Conservation (phyloP, 1,284 basidiomycete genomes). For the Mixia osmundae region DNA sequence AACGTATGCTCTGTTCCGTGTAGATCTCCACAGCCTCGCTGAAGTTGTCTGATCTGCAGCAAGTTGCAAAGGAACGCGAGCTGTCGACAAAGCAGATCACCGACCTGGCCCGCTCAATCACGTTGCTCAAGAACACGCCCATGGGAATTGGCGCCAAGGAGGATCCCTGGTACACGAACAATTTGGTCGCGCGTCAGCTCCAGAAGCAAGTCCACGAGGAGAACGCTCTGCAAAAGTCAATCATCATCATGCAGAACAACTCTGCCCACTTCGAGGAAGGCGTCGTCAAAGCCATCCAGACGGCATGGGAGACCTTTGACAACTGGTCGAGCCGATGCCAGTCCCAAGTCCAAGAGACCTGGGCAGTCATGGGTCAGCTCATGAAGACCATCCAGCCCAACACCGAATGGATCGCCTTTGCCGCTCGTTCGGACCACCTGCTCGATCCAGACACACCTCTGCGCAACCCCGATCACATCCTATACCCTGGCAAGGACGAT, state of each 20-base stretch:
- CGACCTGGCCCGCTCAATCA: slow-evolving; percentile 67
- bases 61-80: slow-evolving; percentile 83
- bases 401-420: slow-evolving; percentile 90
- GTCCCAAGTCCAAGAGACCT: slow-evolving; percentile 48
- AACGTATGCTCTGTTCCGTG: slow-evolving; percentile 23
- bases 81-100: slow-evolving; percentile 65
- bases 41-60: slow-evolving; percentile 13
- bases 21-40: background rate
- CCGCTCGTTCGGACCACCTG: slow-evolving; percentile 79
- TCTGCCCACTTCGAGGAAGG: slow-evolving; percentile 93
- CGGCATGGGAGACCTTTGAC: slow-evolving; percentile 86
- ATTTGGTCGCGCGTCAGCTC: slow-evolving; percentile 61
- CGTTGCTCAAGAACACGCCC: slow-evolving; percentile 83
- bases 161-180: slow-evolving; percentile 62
- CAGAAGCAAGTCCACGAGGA: slow-evolving; percentile 81
- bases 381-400: slow-evolving; percentile 74
- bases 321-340: slow-evolving; percentile 51
- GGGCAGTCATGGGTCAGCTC: slow-evolving; percentile 45
- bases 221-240: slow-evolving; percentile 92
- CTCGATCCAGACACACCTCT: slow-evolving; percentile 90
- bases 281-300: slow-evolving; percentile 82
- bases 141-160: slow-evolving; percentile 58
- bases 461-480: slow-evolving; percentile 34
- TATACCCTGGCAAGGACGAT: slow-evolving; percentile 85
- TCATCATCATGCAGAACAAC: slow-evolving; percentile 95